Conservation (phyloP, 192 early-diverging fungal genomes). For the Coemansia sp. region DNA sequence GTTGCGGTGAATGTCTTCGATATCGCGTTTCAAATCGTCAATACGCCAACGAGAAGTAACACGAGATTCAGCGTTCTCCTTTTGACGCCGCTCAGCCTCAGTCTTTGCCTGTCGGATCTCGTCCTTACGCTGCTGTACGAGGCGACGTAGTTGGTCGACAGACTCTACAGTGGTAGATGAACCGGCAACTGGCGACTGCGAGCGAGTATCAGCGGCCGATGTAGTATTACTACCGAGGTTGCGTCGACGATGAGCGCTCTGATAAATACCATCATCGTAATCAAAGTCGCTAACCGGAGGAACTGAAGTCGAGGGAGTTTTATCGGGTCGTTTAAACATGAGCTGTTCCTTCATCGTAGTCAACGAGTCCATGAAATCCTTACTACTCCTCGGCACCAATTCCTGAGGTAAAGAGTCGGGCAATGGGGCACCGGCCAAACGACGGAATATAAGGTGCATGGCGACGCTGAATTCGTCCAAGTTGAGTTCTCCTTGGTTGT, state of each 20-base stretch:
- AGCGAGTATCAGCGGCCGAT: constrained; percentile 15
- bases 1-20: constrained; percentile 42
- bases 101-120: constrained; percentile 14
- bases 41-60: constrained; percentile 45
- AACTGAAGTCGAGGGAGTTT: too few relatives aligned
- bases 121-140: constrained; percentile 31
- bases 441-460: constrained; percentile 94
- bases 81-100: constrained; percentile 13
- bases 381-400: constrained; percentile 82
- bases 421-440: constrained; percentile 79
- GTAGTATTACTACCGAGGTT: constrained; percentile 5
- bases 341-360: constrained; percentile 53
- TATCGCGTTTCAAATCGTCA: constrained; percentile 51
- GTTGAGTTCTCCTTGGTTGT: constrained; percentile 81
- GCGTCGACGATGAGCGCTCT: constrained; percentile 44
- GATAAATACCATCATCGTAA: constrained; percentile 21
- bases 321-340: constrained; percentile 21
- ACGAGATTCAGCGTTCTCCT: constrained; percentile 40
- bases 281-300: too few relatives aligned
- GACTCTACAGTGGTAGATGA: constrained; percentile 24
- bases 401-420: constrained; percentile 80
- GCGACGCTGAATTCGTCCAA: constrained; percentile 94
- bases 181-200: constrained; percentile 3
- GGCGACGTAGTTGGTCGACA: constrained; percentile 36
- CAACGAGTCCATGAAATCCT: constrained; percentile 74